Conservation (phyloP, 805 yeast species). For the Wickerhamiella cacticola region DNA sequence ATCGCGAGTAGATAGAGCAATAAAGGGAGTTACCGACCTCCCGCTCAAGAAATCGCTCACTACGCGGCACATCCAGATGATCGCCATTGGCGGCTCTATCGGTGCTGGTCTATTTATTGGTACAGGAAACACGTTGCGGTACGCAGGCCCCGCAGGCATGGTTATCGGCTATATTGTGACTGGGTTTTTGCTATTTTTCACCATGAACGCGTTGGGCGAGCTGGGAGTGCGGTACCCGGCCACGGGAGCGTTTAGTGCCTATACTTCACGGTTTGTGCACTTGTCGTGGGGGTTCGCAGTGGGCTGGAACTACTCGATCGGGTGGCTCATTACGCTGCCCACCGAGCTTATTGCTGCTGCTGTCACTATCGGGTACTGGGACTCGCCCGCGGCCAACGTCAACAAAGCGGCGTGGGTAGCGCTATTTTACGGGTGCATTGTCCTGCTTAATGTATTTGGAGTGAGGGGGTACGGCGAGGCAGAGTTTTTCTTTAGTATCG, state of each 20-base stretch:
- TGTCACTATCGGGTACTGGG: conserved; percentile 43
- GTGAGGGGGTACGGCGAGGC: conserved; percentile 56
- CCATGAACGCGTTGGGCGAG: conserved; percentile 54
- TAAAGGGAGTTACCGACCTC: conserved; percentile 19
- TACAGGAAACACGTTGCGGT: conserved; percentile 41
- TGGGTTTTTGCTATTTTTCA: conserved; percentile 50
- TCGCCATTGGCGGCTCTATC: conserved; percentile 31
- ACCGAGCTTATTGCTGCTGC: conserved; percentile 51
- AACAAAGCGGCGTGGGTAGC: conserved; percentile 48
- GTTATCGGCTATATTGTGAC: conserved; percentile 48
- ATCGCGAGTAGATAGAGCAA: conserved; percentile 29
- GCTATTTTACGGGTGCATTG: conserved; percentile 42
- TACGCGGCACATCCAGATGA: conserved; percentile 5
- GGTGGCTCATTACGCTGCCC: conserved; percentile 49
- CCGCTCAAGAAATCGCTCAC: conserved; percentile 1
- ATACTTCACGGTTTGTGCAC: conserved; percentile 45
- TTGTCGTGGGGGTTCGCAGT: conserved; percentile 55
- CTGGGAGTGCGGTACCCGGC: conserved; percentile 48
- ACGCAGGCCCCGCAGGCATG: conserved; percentile 54
- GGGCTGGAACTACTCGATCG: conserved; percentile 53
- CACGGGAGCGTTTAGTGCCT: conserved; percentile 44
- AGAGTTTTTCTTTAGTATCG: conserved; percentile 46
- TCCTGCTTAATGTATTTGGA: conserved; percentile 41
- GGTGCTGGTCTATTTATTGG: conserved; percentile 67
- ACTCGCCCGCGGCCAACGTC: conserved; percentile 30